phyloP scores from a whole-genome alignment of 306 rosid genomes.

The Fagus sylvatica region DNA sequence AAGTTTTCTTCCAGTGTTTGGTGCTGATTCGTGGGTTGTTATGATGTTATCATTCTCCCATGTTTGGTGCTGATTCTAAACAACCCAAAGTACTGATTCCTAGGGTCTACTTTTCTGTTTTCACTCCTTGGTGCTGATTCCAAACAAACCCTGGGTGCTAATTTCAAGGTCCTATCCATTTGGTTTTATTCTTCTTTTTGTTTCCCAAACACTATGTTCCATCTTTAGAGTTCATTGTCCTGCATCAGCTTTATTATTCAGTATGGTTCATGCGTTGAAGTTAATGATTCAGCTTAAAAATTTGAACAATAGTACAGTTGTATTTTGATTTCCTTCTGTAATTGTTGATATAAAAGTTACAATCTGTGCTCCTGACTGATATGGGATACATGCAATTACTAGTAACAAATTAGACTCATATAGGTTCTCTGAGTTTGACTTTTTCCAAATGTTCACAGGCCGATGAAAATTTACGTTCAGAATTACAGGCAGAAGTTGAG shows the following conservation, averaged over 20 bases:
- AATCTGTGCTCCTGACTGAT: neutral
- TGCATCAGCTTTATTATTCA: neutral
- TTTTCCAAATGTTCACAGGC: conserved; percentile 49
- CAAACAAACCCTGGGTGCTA: no score
- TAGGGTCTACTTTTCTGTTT: no score
- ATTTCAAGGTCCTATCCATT: no score
- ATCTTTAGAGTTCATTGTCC: no score
- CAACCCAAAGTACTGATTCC: no score
- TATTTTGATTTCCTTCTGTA: conserved; percentile 5
- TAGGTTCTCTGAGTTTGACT: conserved; percentile 17
- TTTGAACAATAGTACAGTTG: neutral
- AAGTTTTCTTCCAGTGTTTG: no score
- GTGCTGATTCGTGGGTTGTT: no score
- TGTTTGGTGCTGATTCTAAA: no score
- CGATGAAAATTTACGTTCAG: conserved; percentile 69
- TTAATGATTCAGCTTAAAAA: neutral
- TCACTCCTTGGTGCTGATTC: no score
- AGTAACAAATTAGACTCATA: conserved; percentile 22
- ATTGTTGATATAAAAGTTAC: neutral
- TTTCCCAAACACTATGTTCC: no score
- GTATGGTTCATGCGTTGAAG: neutral
- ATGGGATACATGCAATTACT: neutral
- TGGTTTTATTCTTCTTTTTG: no score
- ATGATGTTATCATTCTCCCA: no score
- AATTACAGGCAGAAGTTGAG: conserved; percentile 82